Evolutionary conservation across 2,329 filamentous ascomycete species (phyloP), one percentile per base, ranked within the genome.

Genomic region (Beauveria varroae): DNA sequence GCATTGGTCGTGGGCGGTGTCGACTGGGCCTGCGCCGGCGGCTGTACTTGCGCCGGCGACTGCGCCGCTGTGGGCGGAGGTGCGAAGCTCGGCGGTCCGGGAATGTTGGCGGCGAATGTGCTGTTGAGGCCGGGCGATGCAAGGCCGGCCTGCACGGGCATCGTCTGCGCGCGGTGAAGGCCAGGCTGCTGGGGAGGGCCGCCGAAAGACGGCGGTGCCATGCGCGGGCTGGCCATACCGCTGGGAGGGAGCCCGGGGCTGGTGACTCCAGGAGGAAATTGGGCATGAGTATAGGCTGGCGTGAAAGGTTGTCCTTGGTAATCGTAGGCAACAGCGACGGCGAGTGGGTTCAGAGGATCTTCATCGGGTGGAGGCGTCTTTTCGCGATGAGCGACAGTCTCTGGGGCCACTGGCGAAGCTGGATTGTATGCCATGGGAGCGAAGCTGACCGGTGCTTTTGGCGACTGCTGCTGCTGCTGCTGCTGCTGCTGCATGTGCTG

Each of bases 281-380:
- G 76, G 1, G 72, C 74, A 34, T 75, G 75, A 0, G 79, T 77
- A 58, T 82, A 78, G 1, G 80, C 80, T 0, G 79, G 79, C 0
- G 79, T 80, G 67, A 83, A 85, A 10, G 80, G 79, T 24, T 81
- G 69, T 66, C 77, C 73, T 63, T 81, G 78, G 51, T 82, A 79
- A 65, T 88, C 85, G 54, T 83, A 78, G 26, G 77, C 79, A 2
- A 87, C 78, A 14, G 82, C 83, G 55, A 82, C 81, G 5, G 81
- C 79, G 24, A 87, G 73, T 3, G 84, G 85, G 66, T 86, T 82
- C 3, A 79, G 75, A 14, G 79, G 82, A 51, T 76, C 75, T 67
- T 92, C 89, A 40, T 86, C 83, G 3, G 87, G 88, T 4, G 90
- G 89, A 1, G 89, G 90, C 0, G 90, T 93, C 79, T 92, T 92